These are phyloP conservation scores for Botryosphaeria dothidea DNA, from an alignment of 2,329 filamentous ascomycete genomes.

Conservation along the genomic window DNA sequence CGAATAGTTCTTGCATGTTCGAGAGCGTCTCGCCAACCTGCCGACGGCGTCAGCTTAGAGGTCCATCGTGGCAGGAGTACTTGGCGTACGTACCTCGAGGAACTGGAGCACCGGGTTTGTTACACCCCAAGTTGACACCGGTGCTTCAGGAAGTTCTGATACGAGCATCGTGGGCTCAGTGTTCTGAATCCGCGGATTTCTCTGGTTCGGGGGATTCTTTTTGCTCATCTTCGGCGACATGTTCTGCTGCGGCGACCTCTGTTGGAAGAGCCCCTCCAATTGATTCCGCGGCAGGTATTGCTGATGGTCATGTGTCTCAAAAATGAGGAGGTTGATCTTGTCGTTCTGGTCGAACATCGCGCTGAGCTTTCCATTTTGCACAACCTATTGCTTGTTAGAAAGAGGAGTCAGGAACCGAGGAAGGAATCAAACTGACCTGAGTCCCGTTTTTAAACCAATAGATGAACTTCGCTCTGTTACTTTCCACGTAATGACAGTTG, in stretches of 20 bases:
- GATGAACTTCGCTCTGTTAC: conserved; percentile 74
- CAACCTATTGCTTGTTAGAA: conserved; percentile 57
- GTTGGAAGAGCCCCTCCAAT: conserved; percentile 47
- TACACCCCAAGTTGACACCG: conserved; percentile 55
- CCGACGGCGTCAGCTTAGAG: conserved; percentile 26
- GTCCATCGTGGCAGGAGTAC: background rate
- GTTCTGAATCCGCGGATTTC: conserved; percentile 47
- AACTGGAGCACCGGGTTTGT: conserved; percentile 59
- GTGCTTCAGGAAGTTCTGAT: conserved; percentile 47
- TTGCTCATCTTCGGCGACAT: conserved; percentile 60
- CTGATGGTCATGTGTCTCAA: conserved; percentile 73
- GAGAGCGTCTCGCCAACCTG: conserved; percentile 67
- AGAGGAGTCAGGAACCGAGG: background rate
- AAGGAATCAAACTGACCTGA: conserved; percentile 61
- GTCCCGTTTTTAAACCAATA: conserved; percentile 87
- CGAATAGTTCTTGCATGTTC: conserved; percentile 63
- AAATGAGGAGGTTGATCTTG: conserved; percentile 83
- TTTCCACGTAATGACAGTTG: conserved; percentile 73
- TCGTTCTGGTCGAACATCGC: conserved; percentile 78
- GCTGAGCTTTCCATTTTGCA: conserved; percentile 74
- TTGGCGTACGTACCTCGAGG: conserved; percentile 55
- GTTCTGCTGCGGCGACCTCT: conserved; percentile 56
- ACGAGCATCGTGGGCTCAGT: conserved; percentile 45
- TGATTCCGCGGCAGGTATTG: conserved; percentile 77
- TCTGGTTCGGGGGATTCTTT: conserved; percentile 55